These are phyloP conservation scores for Cyphellophora europaea DNA, from an alignment of 2,329 filamentous ascomycete genomes.

Conservation along the genomic window DNA sequence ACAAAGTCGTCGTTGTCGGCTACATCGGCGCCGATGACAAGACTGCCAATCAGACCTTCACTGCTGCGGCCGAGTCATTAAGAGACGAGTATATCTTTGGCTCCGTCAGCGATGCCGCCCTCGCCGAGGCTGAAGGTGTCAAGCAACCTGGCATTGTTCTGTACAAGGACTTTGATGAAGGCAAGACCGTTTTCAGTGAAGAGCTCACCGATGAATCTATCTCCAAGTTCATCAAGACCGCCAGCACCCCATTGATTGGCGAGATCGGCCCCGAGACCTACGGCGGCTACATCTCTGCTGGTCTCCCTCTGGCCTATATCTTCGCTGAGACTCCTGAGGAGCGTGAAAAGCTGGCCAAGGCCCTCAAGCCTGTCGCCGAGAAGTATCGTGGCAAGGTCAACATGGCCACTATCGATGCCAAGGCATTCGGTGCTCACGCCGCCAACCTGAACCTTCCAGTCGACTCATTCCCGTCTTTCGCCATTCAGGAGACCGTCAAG, in stretches of 20 bases:
- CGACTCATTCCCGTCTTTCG: constrained; percentile 93
- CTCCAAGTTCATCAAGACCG: constrained; percentile 70
- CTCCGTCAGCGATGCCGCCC: constrained; percentile 67
- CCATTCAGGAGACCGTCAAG: constrained; percentile 90
- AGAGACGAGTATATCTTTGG: constrained; percentile 92
- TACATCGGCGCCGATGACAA: constrained; percentile 77
- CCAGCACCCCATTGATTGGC: constrained; percentile 82
- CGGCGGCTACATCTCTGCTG: constrained; percentile 83
- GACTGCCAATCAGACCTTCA: constrained; percentile 78
- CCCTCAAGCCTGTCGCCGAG: constrained; percentile 78
- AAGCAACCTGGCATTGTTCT: constrained; percentile 79
- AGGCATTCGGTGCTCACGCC: constrained; percentile 87
- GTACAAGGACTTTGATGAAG: constrained; percentile 97
- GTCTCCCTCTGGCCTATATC: constrained; percentile 91
- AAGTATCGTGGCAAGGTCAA: constrained; percentile 91
- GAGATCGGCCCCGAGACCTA: constrained; percentile 98
- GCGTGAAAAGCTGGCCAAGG: constrained; percentile 66
- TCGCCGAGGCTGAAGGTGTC: constrained; percentile 86
- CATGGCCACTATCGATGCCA: constrained; percentile 96
- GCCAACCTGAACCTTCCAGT: constrained; percentile 94
- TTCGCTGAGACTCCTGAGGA: constrained; percentile 89
- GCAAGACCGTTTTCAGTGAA: constrained; percentile 74
- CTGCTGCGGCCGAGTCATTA: constrained; percentile 59
- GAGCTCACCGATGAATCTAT: constrained; percentile 76
- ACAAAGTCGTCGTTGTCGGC: constrained; percentile 90